Conservation (phyloP, 2,329 filamentous ascomycete species). For the Talaromyces atroroseus region DNA sequence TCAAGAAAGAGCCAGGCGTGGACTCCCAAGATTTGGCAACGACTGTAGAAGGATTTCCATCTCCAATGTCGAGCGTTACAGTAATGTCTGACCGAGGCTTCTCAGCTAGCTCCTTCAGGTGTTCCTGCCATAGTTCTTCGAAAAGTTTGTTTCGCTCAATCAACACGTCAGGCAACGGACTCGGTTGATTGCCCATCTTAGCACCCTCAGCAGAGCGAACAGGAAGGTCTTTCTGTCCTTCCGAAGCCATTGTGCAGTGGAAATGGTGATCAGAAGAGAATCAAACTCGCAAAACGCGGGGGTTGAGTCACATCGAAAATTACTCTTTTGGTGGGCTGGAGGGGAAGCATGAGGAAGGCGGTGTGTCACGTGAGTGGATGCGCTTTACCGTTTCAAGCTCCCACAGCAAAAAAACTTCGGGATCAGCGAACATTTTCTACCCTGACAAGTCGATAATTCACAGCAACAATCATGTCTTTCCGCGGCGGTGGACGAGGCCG, state of each 20-base stretch:
- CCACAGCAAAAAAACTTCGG: slow-evolving; percentile 33
- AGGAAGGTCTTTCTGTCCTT: slow-evolving; percentile 32
- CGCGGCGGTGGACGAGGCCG: slow-evolving; percentile 52
- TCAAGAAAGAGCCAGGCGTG: slow-evolving; percentile 71
- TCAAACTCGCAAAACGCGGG: slow-evolving; percentile 3
- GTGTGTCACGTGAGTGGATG: slow-evolving; percentile 33
- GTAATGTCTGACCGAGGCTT: slow-evolving; percentile 43
- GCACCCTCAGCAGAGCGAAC: slow-evolving; percentile 22
- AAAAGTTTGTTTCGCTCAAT: slow-evolving; percentile 80
- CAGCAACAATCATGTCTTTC: slow-evolving; percentile 55
- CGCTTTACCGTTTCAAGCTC: slow-evolving; percentile 42
- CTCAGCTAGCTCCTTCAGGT: slow-evolving; percentile 67
- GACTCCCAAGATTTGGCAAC: slow-evolving; percentile 83
- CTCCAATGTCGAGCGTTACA: slow-evolving; percentile 43
- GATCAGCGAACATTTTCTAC: slow-evolving; percentile 24
- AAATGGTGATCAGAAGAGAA: neutral
- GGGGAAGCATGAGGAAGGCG: slow-evolving; percentile 26
- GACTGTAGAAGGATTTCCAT: slow-evolving; percentile 36
- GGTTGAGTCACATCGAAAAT: slow-evolving; percentile 11
- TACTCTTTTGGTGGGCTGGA: slow-evolving; percentile 17
- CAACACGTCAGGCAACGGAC: slow-evolving; percentile 65
- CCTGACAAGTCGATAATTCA: slow-evolving; percentile 17
- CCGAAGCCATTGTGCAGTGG: slow-evolving; percentile 25
- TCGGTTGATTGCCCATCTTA: slow-evolving; percentile 24
- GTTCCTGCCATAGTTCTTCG: slow-evolving; percentile 77